Evolutionary conservation across 164 flowering plant species (phyloP).

Genomic region (Hamamelis virginiana): DNA sequence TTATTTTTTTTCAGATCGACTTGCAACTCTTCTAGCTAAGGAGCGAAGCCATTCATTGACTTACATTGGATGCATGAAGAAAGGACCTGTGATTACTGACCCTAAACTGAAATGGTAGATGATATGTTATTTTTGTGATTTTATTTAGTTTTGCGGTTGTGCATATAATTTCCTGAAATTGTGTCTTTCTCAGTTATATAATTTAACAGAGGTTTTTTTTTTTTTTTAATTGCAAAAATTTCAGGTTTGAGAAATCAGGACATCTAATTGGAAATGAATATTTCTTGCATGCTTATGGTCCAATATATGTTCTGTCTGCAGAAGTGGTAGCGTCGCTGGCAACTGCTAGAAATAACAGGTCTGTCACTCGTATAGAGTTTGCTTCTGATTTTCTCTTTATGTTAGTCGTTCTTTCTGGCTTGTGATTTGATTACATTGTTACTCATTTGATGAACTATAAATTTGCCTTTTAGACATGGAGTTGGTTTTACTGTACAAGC

Average conservation of each 20-base stretch:
- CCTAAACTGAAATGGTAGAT: slow-evolving; percentile 71
- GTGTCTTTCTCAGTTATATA: not conserved
- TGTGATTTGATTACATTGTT: not conserved
- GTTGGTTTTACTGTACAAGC: too few relatives aligned
- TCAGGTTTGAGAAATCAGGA: slow-evolving; percentile 57
- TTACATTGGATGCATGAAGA: slow-evolving; percentile 88
- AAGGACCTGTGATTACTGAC: slow-evolving; percentile 73
- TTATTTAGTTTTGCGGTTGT: too few relatives aligned
- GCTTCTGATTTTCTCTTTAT: not conserved
- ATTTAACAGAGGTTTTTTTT: slow-evolving; percentile 2
- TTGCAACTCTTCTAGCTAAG: slow-evolving; percentile 67
- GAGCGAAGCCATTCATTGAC: slow-evolving; percentile 57
- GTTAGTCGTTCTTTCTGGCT: not conserved
- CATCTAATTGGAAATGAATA: slow-evolving; percentile 59
- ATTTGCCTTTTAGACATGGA: too few relatives aligned
- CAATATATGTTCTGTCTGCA: slow-evolving; percentile 67
- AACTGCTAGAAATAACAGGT: slow-evolving; percentile 54
- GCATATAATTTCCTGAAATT: too few relatives aligned
- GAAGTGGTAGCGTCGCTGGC: slow-evolving; percentile 56
- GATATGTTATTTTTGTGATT: not conserved
- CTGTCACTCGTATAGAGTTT: slow-evolving; percentile 7
- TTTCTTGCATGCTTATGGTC: slow-evolving; percentile 73
- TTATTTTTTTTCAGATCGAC: slow-evolving; percentile 52
- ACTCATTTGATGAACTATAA: too few relatives aligned
- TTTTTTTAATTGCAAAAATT: not conserved